Evolutionary conservation across 768 basidiomycete species (phyloP).

Genomic region (Exsudoporus frostii): DNA sequence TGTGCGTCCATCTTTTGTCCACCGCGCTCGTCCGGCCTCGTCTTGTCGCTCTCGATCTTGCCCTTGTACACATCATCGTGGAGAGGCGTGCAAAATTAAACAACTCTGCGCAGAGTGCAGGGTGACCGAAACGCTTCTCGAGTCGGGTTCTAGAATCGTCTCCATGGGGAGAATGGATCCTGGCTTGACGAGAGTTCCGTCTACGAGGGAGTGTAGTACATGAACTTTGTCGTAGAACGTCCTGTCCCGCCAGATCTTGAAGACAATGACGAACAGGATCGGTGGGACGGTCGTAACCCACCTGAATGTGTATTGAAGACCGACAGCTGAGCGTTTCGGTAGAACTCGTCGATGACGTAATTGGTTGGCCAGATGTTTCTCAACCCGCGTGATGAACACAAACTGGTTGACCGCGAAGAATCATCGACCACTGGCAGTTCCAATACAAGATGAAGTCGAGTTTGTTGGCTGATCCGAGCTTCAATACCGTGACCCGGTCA

Average conservation of each 20-base stretch:
- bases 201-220: conserved; percentile 78
- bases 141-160: conserved; percentile 74
- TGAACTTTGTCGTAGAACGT: conserved; percentile 67
- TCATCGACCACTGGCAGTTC: conserved; percentile 46
- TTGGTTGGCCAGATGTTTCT: too few relatives aligned
- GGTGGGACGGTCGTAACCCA: conserved; percentile 89
- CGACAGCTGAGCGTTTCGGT: conserved; percentile 77
- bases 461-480: neutral
- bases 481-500: too few relatives aligned
- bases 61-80: conserved; percentile 74
- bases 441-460: conserved; percentile 31
- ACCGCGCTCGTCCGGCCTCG: conserved; percentile 74
- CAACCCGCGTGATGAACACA: too few relatives aligned
- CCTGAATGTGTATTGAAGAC: conserved; percentile 70
- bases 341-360: too few relatives aligned
- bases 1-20: conserved; percentile 74
- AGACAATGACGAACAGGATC: conserved; percentile 68
- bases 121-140: conserved; percentile 92
- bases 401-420: too few relatives aligned
- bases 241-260: conserved; percentile 82
- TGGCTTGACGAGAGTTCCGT: conserved; percentile 69
- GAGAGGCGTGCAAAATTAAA: conserved; percentile 83
- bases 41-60: conserved; percentile 57
- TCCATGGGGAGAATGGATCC: conserved; percentile 73
- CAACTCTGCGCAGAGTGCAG: conserved; percentile 80